Evolutionary conservation across 768 basidiomycete species (phyloP), one percentile per base, ranked within the genome.

Genomic region (Punctularia strigosozonata): DNA sequence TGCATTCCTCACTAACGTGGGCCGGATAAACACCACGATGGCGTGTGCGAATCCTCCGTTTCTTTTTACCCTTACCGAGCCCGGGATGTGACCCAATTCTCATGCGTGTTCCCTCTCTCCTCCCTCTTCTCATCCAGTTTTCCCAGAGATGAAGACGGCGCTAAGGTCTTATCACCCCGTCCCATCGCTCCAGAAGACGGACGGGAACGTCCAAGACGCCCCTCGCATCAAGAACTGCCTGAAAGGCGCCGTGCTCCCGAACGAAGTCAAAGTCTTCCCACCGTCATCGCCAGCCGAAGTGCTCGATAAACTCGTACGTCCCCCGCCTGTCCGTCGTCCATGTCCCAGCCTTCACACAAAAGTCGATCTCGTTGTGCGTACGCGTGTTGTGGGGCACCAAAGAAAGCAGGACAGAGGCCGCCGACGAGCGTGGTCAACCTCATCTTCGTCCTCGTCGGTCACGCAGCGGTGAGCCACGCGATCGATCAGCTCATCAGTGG

Each of bases 101-200:
- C 38, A 17, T 42, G 20, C 47, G 17, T 2, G 6, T 6, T n/a
- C 25, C 19, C n/a, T 31, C 23, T 18, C 37, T 35, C 30, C 24
- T 39, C 58, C 32, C 55, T 43, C 42, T 37, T 41, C 13, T 36
- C n/a, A 37, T 49, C 30, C 53, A 88, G 85, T 91, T 63, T 89
- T 88, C 56, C 86, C 86, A 41, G 86, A 89, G 65, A 90, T 91
- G 88, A 84, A 86, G 58, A 91, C 89, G 4, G 82, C 85, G 15
- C 64, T 91, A 40, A 67, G 88, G 52, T 86, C 85, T 39, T 91
- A 91, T 57, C 89, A 91, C 51, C 86, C 89, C 21, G 77, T 89
- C n/a, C 89, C 89, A 7, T 82, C 81, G 22, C 63, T 91, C 20
- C 88, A 91, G 55, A 85, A 84, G 63, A 85, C 87, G 13, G 80